Percentiles rank a stretch among this genome's conserved stretches.
These are phyloP conservation scores for Aspergillus incahuasiensis DNA, from an alignment of 495 filamentous ascomycete species.

Conservation along the genomic window DNA sequence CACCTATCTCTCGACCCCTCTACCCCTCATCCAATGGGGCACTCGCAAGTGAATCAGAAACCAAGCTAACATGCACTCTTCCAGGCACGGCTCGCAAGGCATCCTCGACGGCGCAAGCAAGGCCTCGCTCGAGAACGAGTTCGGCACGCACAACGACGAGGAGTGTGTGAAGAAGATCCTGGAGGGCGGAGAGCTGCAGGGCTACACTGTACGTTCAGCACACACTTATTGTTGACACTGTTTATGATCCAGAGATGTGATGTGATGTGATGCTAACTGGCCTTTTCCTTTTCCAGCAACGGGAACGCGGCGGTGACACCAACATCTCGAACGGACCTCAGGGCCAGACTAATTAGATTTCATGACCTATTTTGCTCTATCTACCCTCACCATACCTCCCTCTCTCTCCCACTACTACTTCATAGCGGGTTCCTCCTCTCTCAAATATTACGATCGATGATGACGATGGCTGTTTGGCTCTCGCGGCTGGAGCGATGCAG, in stretches of 20 bases:
- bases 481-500: neutral
- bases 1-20: neutral
- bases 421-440: neutral
- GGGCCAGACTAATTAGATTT: neutral
- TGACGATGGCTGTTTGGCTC: neutral
- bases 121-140: constrained; percentile 71
- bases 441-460: no score
- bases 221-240: no score
- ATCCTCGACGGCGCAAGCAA: constrained; percentile 72
- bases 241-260: no score
- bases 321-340: constrained; percentile 7
- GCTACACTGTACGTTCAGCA: constrained; percentile 57
- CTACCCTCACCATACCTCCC: neutral
- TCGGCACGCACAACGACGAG: constrained; percentile 73
- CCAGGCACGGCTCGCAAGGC: constrained; percentile 83
- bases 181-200: constrained; percentile 66
- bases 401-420: neutral
- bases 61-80: neutral
- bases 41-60: neutral
- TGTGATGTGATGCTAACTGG: neutral
- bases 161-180: constrained; percentile 76
- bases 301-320: constrained; percentile 1
- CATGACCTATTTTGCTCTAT: neutral
- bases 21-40: neutral
- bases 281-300: neutral